Percentiles rank a stretch among this genome's conserved stretches.
phyloP scores from a whole-genome alignment of 2,329 filamentous ascomycete genomes.

The Bipolaris gigantea region DNA sequence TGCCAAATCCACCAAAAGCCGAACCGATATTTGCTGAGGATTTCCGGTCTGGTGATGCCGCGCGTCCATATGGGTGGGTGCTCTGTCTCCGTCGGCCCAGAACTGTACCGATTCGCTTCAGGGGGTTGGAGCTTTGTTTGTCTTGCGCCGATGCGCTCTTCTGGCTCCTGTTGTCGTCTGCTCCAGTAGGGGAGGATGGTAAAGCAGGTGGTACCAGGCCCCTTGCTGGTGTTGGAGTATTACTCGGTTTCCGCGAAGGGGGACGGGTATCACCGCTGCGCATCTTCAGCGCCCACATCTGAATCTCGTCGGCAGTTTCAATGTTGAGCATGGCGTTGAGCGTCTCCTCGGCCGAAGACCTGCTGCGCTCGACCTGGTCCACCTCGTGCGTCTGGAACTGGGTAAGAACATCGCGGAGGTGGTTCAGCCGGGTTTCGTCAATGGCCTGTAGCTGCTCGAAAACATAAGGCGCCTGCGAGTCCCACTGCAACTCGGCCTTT shows the following conservation, averaged over 20 bases:
- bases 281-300: conserved; percentile 62
- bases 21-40: conserved; percentile 57
- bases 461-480: conserved; percentile 90
- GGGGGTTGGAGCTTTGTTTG: conserved; percentile 43
- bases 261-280: conserved; percentile 44
- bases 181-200: conserved; percentile 37
- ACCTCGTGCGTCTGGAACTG: conserved; percentile 92
- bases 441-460: conserved; percentile 90
- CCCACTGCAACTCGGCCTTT: conserved; percentile 81
- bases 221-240: conserved; percentile 35
- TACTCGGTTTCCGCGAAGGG: conserved; percentile 38
- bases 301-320: conserved; percentile 84
- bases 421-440: conserved; percentile 86
- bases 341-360: conserved; percentile 74
- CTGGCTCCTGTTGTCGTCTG: conserved; percentile 59
- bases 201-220: conserved; percentile 41
- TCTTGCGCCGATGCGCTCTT: conserved; percentile 52
- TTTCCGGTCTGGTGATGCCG: conserved; percentile 56
- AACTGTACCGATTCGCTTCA: conserved; percentile 48
- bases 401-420: conserved; percentile 86
- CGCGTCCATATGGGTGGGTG: conserved; percentile 44
- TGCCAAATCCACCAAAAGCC: conserved; percentile 64
- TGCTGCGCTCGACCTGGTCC: conserved; percentile 78
- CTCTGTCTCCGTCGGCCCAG: conserved; percentile 44
- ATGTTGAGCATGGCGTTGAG: conserved; percentile 83